Conservation (phyloP, 2,329 filamentous ascomycete genomes). For the Talaromyces sp. region DNA sequence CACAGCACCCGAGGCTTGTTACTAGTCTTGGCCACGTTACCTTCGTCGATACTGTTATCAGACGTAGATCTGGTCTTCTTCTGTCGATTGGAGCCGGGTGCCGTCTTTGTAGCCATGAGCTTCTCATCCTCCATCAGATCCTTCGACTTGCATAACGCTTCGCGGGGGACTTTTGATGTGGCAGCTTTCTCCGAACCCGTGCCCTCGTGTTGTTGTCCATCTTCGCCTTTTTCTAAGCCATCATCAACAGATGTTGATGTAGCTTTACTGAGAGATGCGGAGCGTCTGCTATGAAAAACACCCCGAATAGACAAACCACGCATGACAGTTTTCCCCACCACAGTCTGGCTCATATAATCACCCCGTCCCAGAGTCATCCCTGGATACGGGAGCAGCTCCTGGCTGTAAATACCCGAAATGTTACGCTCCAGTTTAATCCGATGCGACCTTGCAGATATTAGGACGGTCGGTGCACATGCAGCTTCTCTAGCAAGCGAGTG, state of each 20-base stretch:
- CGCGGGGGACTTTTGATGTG: neutral
- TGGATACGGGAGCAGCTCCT: conserved; percentile 74
- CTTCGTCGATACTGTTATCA: conserved; percentile 1
- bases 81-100: conserved; percentile 11
- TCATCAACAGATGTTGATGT: conserved; percentile 19
- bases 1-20: conserved; percentile 10
- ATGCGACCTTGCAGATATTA: conserved; percentile 72
- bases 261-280: conserved; percentile 51
- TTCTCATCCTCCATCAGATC: neutral
- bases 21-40: conserved; percentile 8
- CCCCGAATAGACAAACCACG: conserved; percentile 78
- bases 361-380: conserved; percentile 67
- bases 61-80: conserved; percentile 1
- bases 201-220: neutral
- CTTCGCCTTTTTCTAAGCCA: conserved; percentile 18
- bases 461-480: conserved; percentile 56
- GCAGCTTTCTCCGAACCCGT: neutral
- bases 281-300: conserved; percentile 69
- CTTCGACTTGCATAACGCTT: neutral
- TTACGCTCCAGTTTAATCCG: conserved; percentile 71
- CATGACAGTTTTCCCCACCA: conserved; percentile 53
- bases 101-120: conserved; percentile 3
- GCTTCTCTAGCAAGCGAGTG: conserved; percentile 73
- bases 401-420: conserved; percentile 78
- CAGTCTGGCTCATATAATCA: conserved; percentile 74